phyloP scores from a whole-genome alignment of 768 basidiomycete genomes.

The Clitopilus hobsonii region DNA sequence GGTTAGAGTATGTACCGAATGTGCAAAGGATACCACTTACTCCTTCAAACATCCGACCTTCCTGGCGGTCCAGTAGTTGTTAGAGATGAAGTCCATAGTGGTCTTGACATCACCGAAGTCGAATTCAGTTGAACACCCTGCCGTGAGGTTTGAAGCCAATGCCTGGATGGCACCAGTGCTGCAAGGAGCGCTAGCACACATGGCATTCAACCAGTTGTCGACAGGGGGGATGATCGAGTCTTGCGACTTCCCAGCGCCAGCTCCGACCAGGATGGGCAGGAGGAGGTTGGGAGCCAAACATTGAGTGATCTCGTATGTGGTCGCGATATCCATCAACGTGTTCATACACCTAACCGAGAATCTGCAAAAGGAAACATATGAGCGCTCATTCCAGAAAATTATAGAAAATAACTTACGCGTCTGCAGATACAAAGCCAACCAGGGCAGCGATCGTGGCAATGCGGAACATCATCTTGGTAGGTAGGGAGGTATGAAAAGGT shows the following conservation, averaged over 20 bases:
- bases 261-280: slow-evolving; percentile 19
- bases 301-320: slow-evolving; percentile 17
- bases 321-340: slow-evolving; percentile 12
- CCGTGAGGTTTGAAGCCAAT: slow-evolving; percentile 39
- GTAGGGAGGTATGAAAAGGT: slow-evolving; percentile 4
- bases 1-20: not conserved
- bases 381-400: too few relatives aligned
- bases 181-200: slow-evolving; percentile 46
- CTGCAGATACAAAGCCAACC: slow-evolving; percentile 20
- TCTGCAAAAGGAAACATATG: not conserved
- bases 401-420: slow-evolving; percentile 16
- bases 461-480: slow-evolving; percentile 16
- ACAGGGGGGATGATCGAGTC: slow-evolving; percentile 35
- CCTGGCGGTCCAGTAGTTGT: slow-evolving; percentile 42
- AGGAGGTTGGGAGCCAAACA: slow-evolving; percentile 36
- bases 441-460: slow-evolving; percentile 16
- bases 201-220: slow-evolving; percentile 44
- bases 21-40: slow-evolving; percentile 27
- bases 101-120: slow-evolving; percentile 13
- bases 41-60: slow-evolving; percentile 50
- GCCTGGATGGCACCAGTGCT: slow-evolving; percentile 42
- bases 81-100: slow-evolving; percentile 28
- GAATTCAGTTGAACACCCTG: slow-evolving; percentile 41
- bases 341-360: slow-evolving; percentile 15
- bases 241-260: slow-evolving; percentile 18